These are phyloP conservation scores for Setaria italica DNA, from an alignment of 202 grass and related monocot species.

Conservation along the genomic window DNA sequence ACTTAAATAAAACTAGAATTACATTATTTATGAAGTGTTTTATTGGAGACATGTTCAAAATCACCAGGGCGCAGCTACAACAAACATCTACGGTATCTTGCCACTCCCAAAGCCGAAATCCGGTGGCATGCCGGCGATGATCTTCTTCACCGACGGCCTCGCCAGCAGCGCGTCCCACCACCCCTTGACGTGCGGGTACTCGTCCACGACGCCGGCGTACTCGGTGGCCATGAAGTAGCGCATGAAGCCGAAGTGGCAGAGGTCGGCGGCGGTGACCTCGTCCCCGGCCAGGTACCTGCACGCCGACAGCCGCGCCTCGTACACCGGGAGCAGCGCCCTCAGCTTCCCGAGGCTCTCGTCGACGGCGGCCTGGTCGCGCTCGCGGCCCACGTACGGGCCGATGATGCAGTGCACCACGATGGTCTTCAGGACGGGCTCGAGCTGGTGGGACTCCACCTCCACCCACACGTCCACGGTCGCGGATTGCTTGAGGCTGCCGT, in stretches of 20 bases:
- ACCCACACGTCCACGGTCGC: conserved; percentile 65
- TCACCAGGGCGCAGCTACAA: neutral
- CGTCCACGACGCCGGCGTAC: conserved; percentile 43
- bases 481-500: conserved; percentile 36
- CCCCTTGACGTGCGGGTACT: conserved; percentile 49
- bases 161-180: conserved; percentile 59
- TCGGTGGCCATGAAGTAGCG: conserved; percentile 58
- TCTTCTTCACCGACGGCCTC: conserved; percentile 57
- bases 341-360: conserved; percentile 54
- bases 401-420: conserved; percentile 52
- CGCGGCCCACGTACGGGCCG: neutral
- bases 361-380: conserved; percentile 51
- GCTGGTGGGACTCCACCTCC: conserved; percentile 68
- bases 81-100: neutral
- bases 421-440: conserved; percentile 2
- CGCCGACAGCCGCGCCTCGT: conserved; percentile 55
- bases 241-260: conserved; percentile 58
- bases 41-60: neutral
- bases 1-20: no score
- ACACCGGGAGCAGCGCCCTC: conserved; percentile 48
- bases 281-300: conserved; percentile 56
- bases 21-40: no score
- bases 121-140: conserved; percentile 37
- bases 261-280: conserved; percentile 60
- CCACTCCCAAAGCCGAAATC: conserved; percentile 24